These are phyloP conservation scores for Chiua sp. DNA, from an alignment of 1,284 basidiomycete genomes.

Conservation along the genomic window DNA sequence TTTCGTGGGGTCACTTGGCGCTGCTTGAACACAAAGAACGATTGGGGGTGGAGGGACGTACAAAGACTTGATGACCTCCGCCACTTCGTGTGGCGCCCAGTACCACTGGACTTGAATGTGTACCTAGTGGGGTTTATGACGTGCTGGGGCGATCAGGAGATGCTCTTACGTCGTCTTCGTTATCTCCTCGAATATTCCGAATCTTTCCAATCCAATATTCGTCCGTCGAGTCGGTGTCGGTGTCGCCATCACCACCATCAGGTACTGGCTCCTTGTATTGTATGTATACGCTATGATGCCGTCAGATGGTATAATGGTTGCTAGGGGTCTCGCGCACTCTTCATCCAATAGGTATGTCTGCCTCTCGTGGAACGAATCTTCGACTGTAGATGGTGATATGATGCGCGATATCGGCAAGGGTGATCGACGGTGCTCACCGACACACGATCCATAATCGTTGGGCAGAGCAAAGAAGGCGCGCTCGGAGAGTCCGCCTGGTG, in stretches of 20 bases:
- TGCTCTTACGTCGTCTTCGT: conserved; percentile 18
- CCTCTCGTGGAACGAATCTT: conserved; percentile 31
- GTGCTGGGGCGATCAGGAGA: not conserved
- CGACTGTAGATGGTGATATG: conserved; percentile 17
- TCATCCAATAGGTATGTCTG: conserved; percentile 33
- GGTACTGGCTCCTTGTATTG: conserved; percentile 15
- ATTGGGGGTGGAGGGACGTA: conserved; percentile 28
- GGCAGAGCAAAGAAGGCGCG: conserved; percentile 19
- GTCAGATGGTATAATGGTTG: not conserved
- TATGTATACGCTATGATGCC: conserved; percentile 37
- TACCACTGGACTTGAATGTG: conserved; percentile 57
- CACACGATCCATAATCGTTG: conserved; percentile 16
- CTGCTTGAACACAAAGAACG: not conserved
- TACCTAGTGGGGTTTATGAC: conserved; percentile 38
- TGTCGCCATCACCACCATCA: not conserved
- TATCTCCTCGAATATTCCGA: conserved; percentile 22
- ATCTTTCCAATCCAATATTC: conserved; percentile 34
- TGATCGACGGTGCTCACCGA: conserved; percentile 14
- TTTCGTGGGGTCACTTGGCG: conserved; percentile 38
- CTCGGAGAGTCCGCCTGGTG: conserved; percentile 11
- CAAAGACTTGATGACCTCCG: conserved; percentile 49
- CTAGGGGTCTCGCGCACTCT: conserved; percentile 25
- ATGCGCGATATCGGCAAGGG: not conserved
- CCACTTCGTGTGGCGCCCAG: conserved; percentile 49
- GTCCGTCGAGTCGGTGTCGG: not conserved